A percentile compares a stretch with the other conserved stretches of the same genome.
Conservation (phyloP, 2,329 filamentous ascomycete genomes). For the Bipolaris oryzae region DNA sequence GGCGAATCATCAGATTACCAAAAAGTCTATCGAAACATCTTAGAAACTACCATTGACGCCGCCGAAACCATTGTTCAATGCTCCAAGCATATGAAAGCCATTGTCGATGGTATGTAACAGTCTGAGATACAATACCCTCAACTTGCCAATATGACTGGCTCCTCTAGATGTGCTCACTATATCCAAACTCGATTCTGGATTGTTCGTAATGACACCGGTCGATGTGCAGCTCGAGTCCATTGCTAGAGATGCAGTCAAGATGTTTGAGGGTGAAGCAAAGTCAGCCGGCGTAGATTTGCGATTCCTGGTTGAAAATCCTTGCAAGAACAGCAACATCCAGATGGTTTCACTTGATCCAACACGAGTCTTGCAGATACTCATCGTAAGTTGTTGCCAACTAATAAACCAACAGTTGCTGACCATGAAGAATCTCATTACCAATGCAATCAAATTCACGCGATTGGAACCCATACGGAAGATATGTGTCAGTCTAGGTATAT, state of each 20-base stretch:
- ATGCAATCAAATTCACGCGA: constrained; percentile 54
- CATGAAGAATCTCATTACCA: constrained; percentile 49
- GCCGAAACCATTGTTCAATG: constrained; percentile 53
- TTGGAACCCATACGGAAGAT: constrained; percentile 45
- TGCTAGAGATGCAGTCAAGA: constrained; percentile 43
- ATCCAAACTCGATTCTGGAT: constrained; percentile 53
- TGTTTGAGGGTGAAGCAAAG: constrained; percentile 47
- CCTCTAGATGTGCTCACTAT: constrained; percentile 10
- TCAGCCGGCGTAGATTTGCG: constrained; percentile 35
- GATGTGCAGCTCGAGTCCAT: constrained; percentile 45
- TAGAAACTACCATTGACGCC: constrained; percentile 39
- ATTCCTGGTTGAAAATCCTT: constrained; percentile 46
- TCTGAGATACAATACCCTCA: not conserved
- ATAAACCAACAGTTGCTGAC: not conserved
- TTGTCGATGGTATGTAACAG: constrained; percentile 47
- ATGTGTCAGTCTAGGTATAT: constrained; percentile 45
- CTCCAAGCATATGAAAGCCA: constrained; percentile 54
- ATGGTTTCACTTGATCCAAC: constrained; percentile 52
- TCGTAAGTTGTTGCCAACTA: constrained; percentile 8
- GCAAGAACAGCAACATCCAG: constrained; percentile 39
- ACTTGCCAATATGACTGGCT: not conserved
- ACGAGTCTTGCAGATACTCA: constrained; percentile 49
- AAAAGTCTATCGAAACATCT: constrained; percentile 17
- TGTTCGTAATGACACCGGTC: constrained; percentile 51
- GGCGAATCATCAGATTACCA: constrained; percentile 10